Conservation (phyloP, 768 basidiomycete species). For the Phlegmacium glaucopus region DNA sequence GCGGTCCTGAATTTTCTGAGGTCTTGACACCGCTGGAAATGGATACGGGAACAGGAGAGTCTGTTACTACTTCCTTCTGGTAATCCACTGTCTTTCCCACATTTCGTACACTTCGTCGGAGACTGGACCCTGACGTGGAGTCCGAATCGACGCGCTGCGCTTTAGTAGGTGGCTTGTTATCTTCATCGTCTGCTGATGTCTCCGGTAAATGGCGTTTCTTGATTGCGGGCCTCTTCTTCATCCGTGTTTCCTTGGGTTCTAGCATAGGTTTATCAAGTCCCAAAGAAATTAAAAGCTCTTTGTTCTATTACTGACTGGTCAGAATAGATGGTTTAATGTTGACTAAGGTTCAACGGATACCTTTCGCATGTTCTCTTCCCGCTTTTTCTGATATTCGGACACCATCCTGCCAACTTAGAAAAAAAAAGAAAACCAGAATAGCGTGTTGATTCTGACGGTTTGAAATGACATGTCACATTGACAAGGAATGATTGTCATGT, state of each 20-base stretch:
- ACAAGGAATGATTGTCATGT: too few relatives aligned
- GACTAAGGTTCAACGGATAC: constrained; percentile 22
- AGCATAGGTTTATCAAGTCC: constrained; percentile 45
- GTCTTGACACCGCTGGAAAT: constrained; percentile 34
- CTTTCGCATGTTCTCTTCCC: constrained; percentile 17
- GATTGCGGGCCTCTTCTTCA: constrained; percentile 19
- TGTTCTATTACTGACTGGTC: constrained; percentile 30
- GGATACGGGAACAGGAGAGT: constrained; percentile 33
- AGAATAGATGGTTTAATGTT: neutral
- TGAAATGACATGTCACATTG: too few relatives aligned
- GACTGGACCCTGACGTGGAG: constrained; percentile 19
- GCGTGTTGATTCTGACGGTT: too few relatives aligned
- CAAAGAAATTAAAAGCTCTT: constrained; percentile 35
- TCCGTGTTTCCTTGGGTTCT: constrained; percentile 43
- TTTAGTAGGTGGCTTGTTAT: constrained; percentile 21
- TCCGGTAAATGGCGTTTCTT: constrained; percentile 42
- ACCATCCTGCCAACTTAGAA: constrained; percentile 16
- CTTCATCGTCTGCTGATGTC: constrained; percentile 4
- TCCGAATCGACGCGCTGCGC: constrained; percentile 27
- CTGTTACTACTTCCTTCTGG: constrained; percentile 36
- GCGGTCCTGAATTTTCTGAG: constrained; percentile 30
- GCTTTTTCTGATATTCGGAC: constrained; percentile 25
- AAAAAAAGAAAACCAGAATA: neutral
- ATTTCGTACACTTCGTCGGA: constrained; percentile 69
- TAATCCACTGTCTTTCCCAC: constrained; percentile 58